Evolutionary conservation across 176 grass and related monocot genomes (phyloP).

Genomic region (Avena insularis): DNA sequence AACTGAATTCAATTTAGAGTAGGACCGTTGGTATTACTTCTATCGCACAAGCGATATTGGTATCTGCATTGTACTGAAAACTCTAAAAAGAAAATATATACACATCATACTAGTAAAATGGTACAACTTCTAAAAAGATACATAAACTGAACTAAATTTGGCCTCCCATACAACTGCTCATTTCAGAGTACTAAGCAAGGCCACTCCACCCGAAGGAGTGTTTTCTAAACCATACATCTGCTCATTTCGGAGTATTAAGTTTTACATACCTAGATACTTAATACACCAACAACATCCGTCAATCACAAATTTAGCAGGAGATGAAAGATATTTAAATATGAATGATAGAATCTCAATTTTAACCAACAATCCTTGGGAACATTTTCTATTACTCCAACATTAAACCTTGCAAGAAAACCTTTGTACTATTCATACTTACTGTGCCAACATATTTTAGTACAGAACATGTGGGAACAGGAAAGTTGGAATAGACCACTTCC

Average conservation of each 20-base stretch:
- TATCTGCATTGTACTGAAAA: too few relatives aligned
- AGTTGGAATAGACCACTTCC: not conserved
- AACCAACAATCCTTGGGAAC: not conserved
- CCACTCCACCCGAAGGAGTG: slow-evolving; percentile 78
- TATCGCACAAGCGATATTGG: too few relatives aligned
- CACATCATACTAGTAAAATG: too few relatives aligned
- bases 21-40: too few relatives aligned
- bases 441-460: slow-evolving; percentile 18
- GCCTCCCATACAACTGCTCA: too few relatives aligned
- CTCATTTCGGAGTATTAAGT: slow-evolving; percentile 80
- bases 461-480: not conserved
- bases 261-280: slow-evolving; percentile 84
- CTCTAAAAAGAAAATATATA: too few relatives aligned
- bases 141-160: too few relatives aligned
- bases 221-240: slow-evolving; percentile 80
- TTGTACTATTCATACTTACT: not conserved
- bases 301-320: slow-evolving; percentile 4
- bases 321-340: slow-evolving; percentile 14
- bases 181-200: slow-evolving; percentile 45
- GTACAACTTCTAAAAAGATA: too few relatives aligned
- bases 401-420: not conserved
- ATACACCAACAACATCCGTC: slow-evolving; percentile 35
- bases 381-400: slow-evolving; percentile 15
- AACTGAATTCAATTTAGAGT: too few relatives aligned
- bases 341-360: slow-evolving; percentile 21